Conservation (phyloP, 2,329 filamentous ascomycete species). For the Botrytis elliptica region DNA sequence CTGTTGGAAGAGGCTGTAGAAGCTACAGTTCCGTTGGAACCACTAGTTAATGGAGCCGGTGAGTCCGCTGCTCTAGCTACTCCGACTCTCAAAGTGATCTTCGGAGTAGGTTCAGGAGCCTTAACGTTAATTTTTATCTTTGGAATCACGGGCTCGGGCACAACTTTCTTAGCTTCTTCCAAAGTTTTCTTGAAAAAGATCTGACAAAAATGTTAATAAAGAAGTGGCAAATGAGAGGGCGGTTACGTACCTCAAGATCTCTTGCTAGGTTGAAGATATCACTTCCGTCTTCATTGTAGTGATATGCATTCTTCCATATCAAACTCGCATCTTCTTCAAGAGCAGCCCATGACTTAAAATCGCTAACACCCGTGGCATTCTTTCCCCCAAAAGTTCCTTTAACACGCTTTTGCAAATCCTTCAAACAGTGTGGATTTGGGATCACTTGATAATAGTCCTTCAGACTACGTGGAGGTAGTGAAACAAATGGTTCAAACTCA, state of each 20-base stretch:
- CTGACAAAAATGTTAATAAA: slow-evolving; percentile 45
- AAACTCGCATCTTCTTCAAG: slow-evolving; percentile 78
- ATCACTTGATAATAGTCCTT: slow-evolving; percentile 89
- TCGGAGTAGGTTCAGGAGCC: slow-evolving; percentile 56
- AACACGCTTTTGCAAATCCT: slow-evolving; percentile 73
- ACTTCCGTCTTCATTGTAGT: slow-evolving; percentile 90
- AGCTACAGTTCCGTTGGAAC: slow-evolving; percentile 37
- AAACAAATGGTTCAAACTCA: slow-evolving; percentile 71
- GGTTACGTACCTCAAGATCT: slow-evolving; percentile 67
- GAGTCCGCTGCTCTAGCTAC: slow-evolving; percentile 48
- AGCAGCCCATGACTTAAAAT: slow-evolving; percentile 78
- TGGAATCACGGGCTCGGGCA: slow-evolving; percentile 69
- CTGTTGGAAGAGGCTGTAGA: slow-evolving; percentile 28
- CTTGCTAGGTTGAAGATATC: slow-evolving; percentile 75
- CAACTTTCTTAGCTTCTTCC: slow-evolving; percentile 67
- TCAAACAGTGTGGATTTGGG: slow-evolving; percentile 74
- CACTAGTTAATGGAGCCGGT: slow-evolving; percentile 49
- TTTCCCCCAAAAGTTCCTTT: slow-evolving; percentile 70
- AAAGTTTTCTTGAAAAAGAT: slow-evolving; percentile 67
- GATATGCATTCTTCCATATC: slow-evolving; percentile 84
- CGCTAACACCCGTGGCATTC: slow-evolving; percentile 57
- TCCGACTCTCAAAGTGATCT: slow-evolving; percentile 71
- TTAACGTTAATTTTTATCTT: slow-evolving; percentile 72
- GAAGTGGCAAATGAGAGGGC: neutral
- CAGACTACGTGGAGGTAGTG: slow-evolving; percentile 69